Base-by-base conservation (phyloP, 768 basidiomycete species). In the Lyophyllum shimeji region DNA sequence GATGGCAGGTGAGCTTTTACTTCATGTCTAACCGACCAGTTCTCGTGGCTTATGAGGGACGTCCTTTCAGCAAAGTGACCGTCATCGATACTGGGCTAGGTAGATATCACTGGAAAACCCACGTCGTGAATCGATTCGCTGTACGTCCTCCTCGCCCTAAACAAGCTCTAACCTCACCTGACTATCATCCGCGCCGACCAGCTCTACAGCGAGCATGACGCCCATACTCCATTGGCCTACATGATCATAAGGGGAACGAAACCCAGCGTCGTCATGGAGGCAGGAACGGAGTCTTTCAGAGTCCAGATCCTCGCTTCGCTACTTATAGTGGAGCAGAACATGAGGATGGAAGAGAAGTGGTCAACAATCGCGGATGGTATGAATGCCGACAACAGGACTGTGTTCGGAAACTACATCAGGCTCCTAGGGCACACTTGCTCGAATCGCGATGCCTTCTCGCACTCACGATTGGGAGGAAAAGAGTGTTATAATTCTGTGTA, bases 261-360 rank as follows among this genome's bases (percentile, higher is more conserved):
- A 37, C 37, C 44, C 3, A 47, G 53, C 31, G 27, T 59, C n/a
- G 17, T 55, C n/a, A 24, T 59, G 50, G 46, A 52, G 33, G 23
- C 58, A 24, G 39, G 46, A 20, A 55, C 53, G 29, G 37, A 15
- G 39, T 21, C 45, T 11, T 52, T 55, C 33, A 23, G 45, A 20
- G 45, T 40, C 27, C 53, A 55, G 29, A 52, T 55, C 18, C 25
- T 59, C 13, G 58, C 46, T 25, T 55, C 58, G 1, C 51, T 59
- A 27, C n/a, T 59, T 18, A 21, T 55, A 7, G 13, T 55, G 1
- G 53, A 59, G 40, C 58, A 59, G 18, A 52, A 25, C 39, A 12
- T 52, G 7, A 34, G 53, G 18, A 46, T 55, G 53, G 40, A 42
- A 23, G 53, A 59, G 20, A 59, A 59, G 34, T 15, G 20, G 31